phyloP scores from a whole-genome alignment of 2,329 filamentous ascomycete genomes.

The Colletotrichum sp. region DNA sequence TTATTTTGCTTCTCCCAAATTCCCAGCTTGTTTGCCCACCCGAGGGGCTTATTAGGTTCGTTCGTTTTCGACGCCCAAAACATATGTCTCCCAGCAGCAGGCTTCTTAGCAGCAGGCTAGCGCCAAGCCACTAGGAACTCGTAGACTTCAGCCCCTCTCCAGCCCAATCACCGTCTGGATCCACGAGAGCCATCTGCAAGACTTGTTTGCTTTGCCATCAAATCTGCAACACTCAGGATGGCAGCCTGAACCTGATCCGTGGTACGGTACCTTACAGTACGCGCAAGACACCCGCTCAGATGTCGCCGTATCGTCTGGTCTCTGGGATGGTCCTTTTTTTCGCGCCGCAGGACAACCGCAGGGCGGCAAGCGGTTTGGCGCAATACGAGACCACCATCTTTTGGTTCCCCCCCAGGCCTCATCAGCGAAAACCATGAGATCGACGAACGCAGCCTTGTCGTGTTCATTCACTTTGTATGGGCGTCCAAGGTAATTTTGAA shows the following conservation, averaged over 20 bases:
- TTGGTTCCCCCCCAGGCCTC: background rate
- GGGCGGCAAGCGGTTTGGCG: background rate
- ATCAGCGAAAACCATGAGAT: background rate
- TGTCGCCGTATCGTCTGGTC: conserved; percentile 2
- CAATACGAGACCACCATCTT: background rate
- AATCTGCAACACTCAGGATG: conserved; percentile 10
- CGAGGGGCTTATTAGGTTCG: background rate
- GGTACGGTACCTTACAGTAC: background rate
- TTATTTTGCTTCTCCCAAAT: background rate
- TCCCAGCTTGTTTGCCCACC: background rate
- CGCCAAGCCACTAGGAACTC: conserved; percentile 14
- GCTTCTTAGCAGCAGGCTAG: background rate
- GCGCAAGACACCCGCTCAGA: background rate
- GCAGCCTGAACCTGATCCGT: background rate
- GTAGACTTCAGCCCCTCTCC: background rate
- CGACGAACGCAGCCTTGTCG: conserved; percentile 11
- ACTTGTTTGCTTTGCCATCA: background rate
- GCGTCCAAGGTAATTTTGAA: background rate
- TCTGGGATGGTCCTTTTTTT: background rate
- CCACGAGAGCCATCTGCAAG: background rate
- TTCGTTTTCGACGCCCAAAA: background rate
- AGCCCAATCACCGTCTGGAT: background rate
- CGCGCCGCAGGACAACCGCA: background rate
- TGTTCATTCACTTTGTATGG: background rate
- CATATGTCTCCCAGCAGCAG: background rate